Base-by-base conservation (phyloP, 495 filamentous ascomycete genomes). In the Jackrogersella minutella region DNA sequence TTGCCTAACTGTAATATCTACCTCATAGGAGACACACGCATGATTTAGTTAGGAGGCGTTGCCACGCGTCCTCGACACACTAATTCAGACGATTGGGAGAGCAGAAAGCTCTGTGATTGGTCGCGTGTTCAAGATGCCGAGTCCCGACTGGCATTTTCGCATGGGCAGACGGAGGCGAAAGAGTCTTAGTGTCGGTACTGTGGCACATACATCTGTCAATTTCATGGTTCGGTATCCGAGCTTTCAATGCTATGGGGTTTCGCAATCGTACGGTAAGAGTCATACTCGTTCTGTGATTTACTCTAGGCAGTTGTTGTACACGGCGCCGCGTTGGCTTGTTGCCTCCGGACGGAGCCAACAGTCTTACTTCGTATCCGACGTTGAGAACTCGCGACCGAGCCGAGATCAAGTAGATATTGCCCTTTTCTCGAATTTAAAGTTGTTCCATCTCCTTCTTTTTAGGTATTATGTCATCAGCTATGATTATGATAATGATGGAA, bases 1-100 rank as follows among this genome's bases (percentile, higher is more conserved):
- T 40, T 57, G 61, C 60, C 60, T 69, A 53, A 17, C 26, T 46
- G 28, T 49, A 28, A 28, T 24, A 41, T 37, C 21, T 17, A n/a
- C n/a, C n/a, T n/a, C n/a, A n/a, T n/a, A n/a, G 5, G 17, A 24
- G 13, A 7, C n/a, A 58, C 13, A 11, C 39, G 40, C 53, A 64
- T 26, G 57, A 62, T 58, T 58, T 46, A 40, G n/a, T n/a, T n/a
- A n/a, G n/a, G 26, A 54, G 19, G 50, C 16, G n/a, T 54, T 62
- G 67, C 62, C 62, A 67, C 71, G 62, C 68, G 68, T 63, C 46
- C n/a, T 49, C 17, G 34, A 62, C 31, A 37, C 46, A 62, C 52
- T 49, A 60, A 46, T 51, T 37, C 19, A 53, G 26, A 44, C 47
- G 14, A 14, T 58, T n/a, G 44, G 43, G n/a, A 17, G 47, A 21